These are phyloP conservation scores for Wickerhamomyces chaumierensis DNA, from an alignment of 805 yeast species.

Conservation along the genomic window DNA sequence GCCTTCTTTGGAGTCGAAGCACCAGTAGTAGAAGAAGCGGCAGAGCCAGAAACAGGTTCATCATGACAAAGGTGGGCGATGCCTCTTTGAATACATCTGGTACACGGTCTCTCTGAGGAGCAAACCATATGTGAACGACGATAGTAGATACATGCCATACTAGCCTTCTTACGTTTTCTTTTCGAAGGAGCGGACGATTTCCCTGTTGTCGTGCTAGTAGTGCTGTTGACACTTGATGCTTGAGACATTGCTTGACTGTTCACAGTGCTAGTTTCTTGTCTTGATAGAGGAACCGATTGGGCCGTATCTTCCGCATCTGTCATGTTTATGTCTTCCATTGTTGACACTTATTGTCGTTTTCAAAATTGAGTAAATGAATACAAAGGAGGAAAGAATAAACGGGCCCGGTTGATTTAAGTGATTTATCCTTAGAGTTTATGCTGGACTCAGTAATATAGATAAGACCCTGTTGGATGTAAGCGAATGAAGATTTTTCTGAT, in stretches of 20 bases:
- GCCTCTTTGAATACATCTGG: slow-evolving; percentile 74
- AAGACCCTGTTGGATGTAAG: too few relatives aligned
- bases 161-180: slow-evolving; percentile 33
- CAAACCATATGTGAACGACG: slow-evolving; percentile 92
- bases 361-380: too few relatives aligned
- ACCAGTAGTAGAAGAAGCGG: too few relatives aligned
- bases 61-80: slow-evolving; percentile 71
- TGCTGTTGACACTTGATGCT: not conserved
- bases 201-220: not conserved
- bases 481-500: too few relatives aligned
- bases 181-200: slow-evolving; percentile 4
- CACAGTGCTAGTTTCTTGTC: too few relatives aligned
- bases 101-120: slow-evolving; percentile 69
- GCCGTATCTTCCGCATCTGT: not conserved
- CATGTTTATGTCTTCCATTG: not conserved
- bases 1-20: slow-evolving; percentile 11
- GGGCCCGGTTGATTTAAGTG: too few relatives aligned
- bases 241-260: too few relatives aligned
- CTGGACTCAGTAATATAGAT: too few relatives aligned
- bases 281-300: not conserved
- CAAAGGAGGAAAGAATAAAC: too few relatives aligned
- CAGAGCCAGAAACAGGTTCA: slow-evolving; percentile 13
- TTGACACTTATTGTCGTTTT: too few relatives aligned
- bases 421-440: too few relatives aligned
- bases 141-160: slow-evolving; percentile 76